Evolutionary conservation across 768 basidiomycete species (phyloP).

Genomic region (Lentinula edodes): DNA sequence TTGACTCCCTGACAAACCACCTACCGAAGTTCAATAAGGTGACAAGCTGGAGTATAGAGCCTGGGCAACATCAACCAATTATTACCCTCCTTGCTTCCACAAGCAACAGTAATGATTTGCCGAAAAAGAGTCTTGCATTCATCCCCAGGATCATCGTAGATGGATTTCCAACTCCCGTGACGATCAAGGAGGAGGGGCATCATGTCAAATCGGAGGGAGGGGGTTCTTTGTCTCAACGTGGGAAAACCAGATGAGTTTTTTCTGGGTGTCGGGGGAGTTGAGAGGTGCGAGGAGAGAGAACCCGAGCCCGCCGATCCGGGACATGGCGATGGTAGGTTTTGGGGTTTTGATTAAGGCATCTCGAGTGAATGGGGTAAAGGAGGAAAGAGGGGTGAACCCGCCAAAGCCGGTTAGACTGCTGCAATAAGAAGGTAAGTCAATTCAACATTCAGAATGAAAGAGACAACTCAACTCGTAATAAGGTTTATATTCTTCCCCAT

Average conservation of each 20-base stretch:
- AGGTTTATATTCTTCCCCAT: neutral
- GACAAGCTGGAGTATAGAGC: neutral
- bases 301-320: neutral
- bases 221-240: neutral
- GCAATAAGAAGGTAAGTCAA: neutral
- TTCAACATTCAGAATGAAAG: neutral
- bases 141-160: neutral
- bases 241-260: slow-evolving; percentile 1
- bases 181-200: neutral
- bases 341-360: neutral
- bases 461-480: neutral
- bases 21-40: slow-evolving; percentile 1
- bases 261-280: neutral
- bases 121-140: neutral
- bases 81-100: neutral
- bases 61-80: neutral
- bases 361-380: neutral
- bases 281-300: neutral
- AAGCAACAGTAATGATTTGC: neutral
- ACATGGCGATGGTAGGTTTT: neutral
- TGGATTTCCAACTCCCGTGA: neutral
- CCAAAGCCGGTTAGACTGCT: neutral
- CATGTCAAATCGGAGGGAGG: neutral
- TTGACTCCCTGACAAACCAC: neutral
- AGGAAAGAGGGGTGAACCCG: neutral